Base-by-base conservation (phyloP, 257 asterid genomes). In the Rubia yunnanensis region DNA sequence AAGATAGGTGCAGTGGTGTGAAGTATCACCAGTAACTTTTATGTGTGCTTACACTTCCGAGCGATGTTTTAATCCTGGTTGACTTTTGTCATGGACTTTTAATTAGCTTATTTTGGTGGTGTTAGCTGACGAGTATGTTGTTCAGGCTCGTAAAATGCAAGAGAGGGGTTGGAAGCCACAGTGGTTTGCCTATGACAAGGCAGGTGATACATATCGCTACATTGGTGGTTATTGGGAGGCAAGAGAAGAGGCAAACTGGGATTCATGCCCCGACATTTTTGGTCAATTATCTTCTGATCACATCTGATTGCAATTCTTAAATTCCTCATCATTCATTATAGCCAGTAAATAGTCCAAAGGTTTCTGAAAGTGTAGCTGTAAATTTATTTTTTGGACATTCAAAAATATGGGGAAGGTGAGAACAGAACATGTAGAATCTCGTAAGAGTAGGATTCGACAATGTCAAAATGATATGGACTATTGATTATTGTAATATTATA, bases 161-260 rank as follows among this genome's bases (percentile, higher is more conserved):
- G 98, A 91, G 70, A 70, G 83, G 54, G 98, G 98, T 10, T 91
- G 98, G 98, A 91, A 82, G 76, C 94, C 95, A 0, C 81, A 54
- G 67, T 91, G 96, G 98, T 91, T 88, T 69, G 84, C 74, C 8
- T 86, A 81, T 79, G 94, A 85, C 56, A 81, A 80, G 70, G 87
- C 70, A 22, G 63, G 82, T 0, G 85, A 78, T 48, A 61, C 81
- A 3, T 87, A 82, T 71, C 87, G 79, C 63, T 88, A 78, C 34
- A 28, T 66, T 24, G 96, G 98, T 70, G 96, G 96, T n/a, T 92
- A 88, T 28, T 92, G 98, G 98, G 98, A 92, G 74, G 95, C 98
- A 50, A 83, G 95, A 78, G 92, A 88, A 68, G 69, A 71, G 53
- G 82, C 85, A 35, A 80, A 81, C 69, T 92, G 98, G 98, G 95